These are phyloP conservation scores for Fusarium armeniacum DNA, from an alignment of 2,329 filamentous ascomycete genomes.

Conservation along the genomic window DNA sequence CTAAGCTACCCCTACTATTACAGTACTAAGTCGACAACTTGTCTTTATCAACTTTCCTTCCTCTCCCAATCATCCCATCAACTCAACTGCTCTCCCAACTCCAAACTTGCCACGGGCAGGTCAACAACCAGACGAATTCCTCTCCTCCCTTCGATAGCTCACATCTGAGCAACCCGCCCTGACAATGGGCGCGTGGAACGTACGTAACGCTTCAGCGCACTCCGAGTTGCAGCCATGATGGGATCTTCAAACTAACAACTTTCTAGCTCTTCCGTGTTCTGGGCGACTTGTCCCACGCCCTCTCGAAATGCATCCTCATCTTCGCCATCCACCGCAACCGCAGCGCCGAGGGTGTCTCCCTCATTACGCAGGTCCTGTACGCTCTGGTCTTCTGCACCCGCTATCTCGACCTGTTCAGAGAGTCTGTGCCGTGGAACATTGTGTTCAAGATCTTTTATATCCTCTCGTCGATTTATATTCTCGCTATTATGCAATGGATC, in stretches of 20 bases:
- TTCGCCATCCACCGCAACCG: conserved; percentile 89
- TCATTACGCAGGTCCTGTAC: conserved; percentile 92
- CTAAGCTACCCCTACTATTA: conserved; percentile 16
- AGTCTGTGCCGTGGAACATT: conserved; percentile 75
- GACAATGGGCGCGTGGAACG: conserved; percentile 60
- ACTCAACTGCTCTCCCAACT: background rate
- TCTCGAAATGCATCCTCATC: conserved; percentile 91
- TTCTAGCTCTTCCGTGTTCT: conserved; percentile 77
- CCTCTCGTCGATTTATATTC: conserved; percentile 84
- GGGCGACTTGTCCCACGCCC: conserved; percentile 86
- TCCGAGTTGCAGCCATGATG: conserved; percentile 1
- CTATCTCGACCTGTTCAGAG: conserved; percentile 84
- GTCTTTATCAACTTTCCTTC: conserved; percentile 26
- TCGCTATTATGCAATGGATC: conserved; percentile 87
- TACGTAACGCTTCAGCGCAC: conserved; percentile 31
- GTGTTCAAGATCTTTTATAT: conserved; percentile 94
- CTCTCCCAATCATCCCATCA: background rate
- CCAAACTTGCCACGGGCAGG: conserved; percentile 16
- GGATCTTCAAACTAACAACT: conserved; percentile 19
- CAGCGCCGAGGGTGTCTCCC: conserved; percentile 90
- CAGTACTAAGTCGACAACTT: conserved; percentile 20
- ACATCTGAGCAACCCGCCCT: conserved; percentile 33
- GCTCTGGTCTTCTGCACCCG: conserved; percentile 86
- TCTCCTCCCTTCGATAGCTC: conserved; percentile 25
- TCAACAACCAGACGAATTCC: conserved; percentile 32